A percentile compares a stretch with the other conserved stretches of the same genome.
Evolutionary conservation across 192 early-diverging fungal species (phyloP).

Genomic region (Backusella psychrophila): DNA sequence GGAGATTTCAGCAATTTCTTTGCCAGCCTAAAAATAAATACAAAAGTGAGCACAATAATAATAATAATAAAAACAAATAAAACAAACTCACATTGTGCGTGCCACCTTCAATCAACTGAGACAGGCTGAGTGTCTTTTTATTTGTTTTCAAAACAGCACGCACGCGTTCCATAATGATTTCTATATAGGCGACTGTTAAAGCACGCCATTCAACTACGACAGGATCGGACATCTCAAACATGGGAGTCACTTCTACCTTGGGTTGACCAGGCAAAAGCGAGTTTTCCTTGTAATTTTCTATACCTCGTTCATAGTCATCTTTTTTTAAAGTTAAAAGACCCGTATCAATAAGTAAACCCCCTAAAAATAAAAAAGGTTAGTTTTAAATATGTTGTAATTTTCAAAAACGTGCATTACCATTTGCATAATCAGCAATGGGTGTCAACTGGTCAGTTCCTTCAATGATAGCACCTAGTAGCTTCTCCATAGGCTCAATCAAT

Average conservation of each 20-base stretch:
- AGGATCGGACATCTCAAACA: slow-evolving; percentile 77
- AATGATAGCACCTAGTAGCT: slow-evolving; percentile 43
- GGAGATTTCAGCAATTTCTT: slow-evolving; percentile 76
- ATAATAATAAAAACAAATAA: not conserved
- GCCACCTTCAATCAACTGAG: slow-evolving; percentile 83
- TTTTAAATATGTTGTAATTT: not conserved
- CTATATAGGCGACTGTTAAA: slow-evolving; percentile 80
- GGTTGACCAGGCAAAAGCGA: slow-evolving; percentile 34
- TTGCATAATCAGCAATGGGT: slow-evolving; percentile 81
- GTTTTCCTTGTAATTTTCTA: slow-evolving; percentile 49
- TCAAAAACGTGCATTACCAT: slow-evolving; percentile 46
- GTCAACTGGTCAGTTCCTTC: slow-evolving; percentile 76
- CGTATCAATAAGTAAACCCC: slow-evolving; percentile 86
- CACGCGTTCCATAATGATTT: slow-evolving; percentile 67
- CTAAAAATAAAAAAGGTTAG: slow-evolving; percentile 10
- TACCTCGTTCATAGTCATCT: slow-evolving; percentile 53
- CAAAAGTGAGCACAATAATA: not conserved
- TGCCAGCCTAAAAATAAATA: slow-evolving; percentile 49
- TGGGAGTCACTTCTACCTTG: slow-evolving; percentile 52
- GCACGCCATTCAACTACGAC: slow-evolving; percentile 95
- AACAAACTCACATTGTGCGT: slow-evolving; percentile 70
- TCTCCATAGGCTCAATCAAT: slow-evolving; percentile 77
- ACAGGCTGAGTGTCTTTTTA: slow-evolving; percentile 60
- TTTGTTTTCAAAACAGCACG: slow-evolving; percentile 53
- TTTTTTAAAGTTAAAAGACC: slow-evolving; percentile 69